These are phyloP conservation scores for Salicornia ramosissima DNA, from an alignment of 148 eudicot species.

Conservation along the genomic window DNA sequence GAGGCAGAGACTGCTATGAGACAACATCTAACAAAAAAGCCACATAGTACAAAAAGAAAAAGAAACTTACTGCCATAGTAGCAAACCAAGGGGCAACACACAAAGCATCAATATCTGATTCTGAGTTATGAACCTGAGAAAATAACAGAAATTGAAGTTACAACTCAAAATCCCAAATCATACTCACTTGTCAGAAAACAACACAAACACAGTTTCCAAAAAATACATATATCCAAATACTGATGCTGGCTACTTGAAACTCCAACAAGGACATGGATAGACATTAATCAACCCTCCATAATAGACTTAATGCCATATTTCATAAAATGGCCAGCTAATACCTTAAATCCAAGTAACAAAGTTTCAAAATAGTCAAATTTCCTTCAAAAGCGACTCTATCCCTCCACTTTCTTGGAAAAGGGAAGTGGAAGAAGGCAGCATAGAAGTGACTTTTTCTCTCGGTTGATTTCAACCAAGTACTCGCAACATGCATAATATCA, in stretches of 20 bases:
- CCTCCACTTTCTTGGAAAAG: no score
- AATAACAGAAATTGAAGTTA: neutral
- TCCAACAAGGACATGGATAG: neutral
- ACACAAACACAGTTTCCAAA: neutral
- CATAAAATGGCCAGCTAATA: neutral
- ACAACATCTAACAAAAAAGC: neutral
- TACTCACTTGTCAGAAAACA: neutral
- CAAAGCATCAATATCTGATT: slow-evolving; percentile 55
- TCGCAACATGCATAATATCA: neutral
- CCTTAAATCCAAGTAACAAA: neutral
- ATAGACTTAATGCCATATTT: neutral
- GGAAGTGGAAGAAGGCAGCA: neutral
- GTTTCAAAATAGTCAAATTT: neutral
- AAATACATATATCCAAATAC: neutral
- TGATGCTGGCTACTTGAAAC: neutral
- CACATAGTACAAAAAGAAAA: neutral
- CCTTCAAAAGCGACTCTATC: neutral
- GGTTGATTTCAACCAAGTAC: neutral
- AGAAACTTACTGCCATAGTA: slow-evolving; percentile 39
- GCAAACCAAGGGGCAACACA: slow-evolving; percentile 62
- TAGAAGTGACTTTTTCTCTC: neutral
- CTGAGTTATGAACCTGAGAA: slow-evolving; percentile 49
- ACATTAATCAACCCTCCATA: neutral
- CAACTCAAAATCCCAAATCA: neutral
- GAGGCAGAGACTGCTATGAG: slow-evolving; percentile 5